phyloP scores from a whole-genome alignment of 805 yeast genomes.

The Kodamaea neixiangensis region DNA sequence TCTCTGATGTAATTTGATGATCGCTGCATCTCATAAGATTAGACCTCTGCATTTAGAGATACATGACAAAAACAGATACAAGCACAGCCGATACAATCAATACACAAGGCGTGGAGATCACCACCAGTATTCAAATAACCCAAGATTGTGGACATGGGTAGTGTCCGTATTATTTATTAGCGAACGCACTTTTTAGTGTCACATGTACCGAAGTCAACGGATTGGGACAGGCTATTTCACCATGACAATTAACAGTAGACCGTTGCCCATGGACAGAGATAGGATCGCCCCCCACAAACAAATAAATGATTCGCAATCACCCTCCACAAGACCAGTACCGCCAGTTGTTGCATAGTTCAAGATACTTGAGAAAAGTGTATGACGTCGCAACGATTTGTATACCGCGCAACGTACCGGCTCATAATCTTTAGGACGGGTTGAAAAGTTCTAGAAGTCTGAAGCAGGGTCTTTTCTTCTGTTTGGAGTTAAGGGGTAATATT shows the following conservation, averaged over 20 bases:
- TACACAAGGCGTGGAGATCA: too few relatives aligned
- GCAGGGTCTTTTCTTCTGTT: conserved; percentile 3
- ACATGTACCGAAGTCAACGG: not conserved
- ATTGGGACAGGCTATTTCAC: not conserved
- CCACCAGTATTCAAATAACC: not conserved
- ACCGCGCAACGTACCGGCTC: not conserved
- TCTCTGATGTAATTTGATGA: too few relatives aligned
- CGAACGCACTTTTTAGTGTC: not conserved
- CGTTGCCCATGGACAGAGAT: not conserved
- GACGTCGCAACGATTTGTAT: not conserved
- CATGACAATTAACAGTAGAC: not conserved
- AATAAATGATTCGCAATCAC: not conserved
- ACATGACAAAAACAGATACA: too few relatives aligned
- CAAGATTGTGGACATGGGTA: not conserved
- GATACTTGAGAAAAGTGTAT: not conserved
- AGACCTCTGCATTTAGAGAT: too few relatives aligned
- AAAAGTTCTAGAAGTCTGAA: conserved; percentile 2
- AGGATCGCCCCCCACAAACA: not conserved
- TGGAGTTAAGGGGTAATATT: conserved; percentile 1
- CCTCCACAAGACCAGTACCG: not conserved
- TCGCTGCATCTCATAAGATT: too few relatives aligned
- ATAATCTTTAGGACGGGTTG: not conserved
- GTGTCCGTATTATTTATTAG: not conserved
- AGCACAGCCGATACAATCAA: too few relatives aligned
- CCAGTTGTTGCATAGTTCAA: not conserved